These are phyloP conservation scores for Bolboschoenus planiculmis DNA, from an alignment of 176 grass and related monocot species.

Conservation along the genomic window DNA sequence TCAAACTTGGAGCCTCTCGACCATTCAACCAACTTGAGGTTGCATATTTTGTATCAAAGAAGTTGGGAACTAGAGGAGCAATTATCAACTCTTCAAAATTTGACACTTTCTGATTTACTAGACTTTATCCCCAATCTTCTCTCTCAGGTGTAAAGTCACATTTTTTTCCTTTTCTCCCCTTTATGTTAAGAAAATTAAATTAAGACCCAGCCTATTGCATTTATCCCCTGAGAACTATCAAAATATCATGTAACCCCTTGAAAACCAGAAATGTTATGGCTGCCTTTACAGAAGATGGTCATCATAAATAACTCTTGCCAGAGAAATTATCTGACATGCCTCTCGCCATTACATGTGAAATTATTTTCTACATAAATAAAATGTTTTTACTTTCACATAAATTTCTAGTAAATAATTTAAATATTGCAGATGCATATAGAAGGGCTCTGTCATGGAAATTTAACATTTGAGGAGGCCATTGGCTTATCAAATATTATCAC, in stretches of 20 bases:
- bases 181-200: not conserved
- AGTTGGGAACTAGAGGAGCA: constrained; percentile 83
- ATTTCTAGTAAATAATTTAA: not conserved
- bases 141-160: constrained; percentile 47
- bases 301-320: not conserved
- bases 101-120: constrained; percentile 58
- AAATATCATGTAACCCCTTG: not conserved
- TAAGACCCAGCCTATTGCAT: not conserved
- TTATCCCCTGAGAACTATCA: not conserved
- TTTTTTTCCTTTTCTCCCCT: not conserved
- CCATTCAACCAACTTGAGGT: constrained; percentile 77
- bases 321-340: not conserved
- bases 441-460: constrained; percentile 94
- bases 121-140: constrained; percentile 56
- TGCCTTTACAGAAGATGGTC: constrained; percentile 11
- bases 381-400: not conserved
- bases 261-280: not conserved
- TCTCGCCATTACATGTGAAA: not conserved
- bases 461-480: constrained; percentile 64
- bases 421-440: constrained; percentile 75
- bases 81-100: constrained; percentile 41
- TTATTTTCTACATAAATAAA: not conserved
- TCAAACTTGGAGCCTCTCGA: constrained; percentile 75
- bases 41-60: constrained; percentile 62
- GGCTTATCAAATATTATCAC: constrained; percentile 75